Percentiles rank a stretch among this genome's conserved stretches.
Evolutionary conservation across 257 asterid species (phyloP).

Genomic region (Scutellaria minor): DNA sequence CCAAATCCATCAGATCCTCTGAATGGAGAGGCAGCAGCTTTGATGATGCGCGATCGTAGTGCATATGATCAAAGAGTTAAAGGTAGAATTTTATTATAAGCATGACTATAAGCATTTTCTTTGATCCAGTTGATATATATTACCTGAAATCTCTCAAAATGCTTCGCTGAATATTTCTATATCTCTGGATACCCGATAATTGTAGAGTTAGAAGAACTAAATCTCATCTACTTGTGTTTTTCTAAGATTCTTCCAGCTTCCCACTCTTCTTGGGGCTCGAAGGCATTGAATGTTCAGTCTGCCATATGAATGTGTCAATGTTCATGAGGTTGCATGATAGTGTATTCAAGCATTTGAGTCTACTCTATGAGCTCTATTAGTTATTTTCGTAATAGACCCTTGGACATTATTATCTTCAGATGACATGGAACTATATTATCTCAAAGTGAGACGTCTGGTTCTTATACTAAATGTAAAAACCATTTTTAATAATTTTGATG

Average conservation of each 20-base stretch:
- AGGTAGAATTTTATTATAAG: constrained; percentile 52
- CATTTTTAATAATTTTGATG: neutral
- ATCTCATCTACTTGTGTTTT: too few species aligned
- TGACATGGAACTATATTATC: neutral
- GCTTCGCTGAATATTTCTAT: neutral
- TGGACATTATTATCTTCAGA: too few species aligned
- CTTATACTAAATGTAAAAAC: neutral
- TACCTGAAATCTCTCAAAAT: neutral
- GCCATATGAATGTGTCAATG: constrained; percentile 3
- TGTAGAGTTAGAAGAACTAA: neutral
- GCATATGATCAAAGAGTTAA: constrained; percentile 76
- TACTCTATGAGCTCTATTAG: neutral
- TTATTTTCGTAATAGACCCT: neutral
- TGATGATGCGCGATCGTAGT: constrained; percentile 82
- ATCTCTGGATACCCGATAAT: neutral
- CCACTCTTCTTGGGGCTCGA: too few species aligned
- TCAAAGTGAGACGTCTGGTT: neutral
- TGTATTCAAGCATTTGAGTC: neutral
- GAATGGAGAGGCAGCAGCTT: constrained; percentile 93
- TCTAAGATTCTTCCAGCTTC: too few species aligned
- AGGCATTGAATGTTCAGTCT: too few species aligned
- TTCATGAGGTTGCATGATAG: neutral
- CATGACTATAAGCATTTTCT: constrained; percentile 5
- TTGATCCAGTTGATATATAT: constrained; percentile 1
- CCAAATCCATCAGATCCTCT: constrained; percentile 93